A percentile compares a stretch with the other conserved stretches of the same genome.
These are phyloP conservation scores for Xylaria sp. DNA, from an alignment of 2,329 filamentous ascomycete genomes.

Conservation along the genomic window DNA sequence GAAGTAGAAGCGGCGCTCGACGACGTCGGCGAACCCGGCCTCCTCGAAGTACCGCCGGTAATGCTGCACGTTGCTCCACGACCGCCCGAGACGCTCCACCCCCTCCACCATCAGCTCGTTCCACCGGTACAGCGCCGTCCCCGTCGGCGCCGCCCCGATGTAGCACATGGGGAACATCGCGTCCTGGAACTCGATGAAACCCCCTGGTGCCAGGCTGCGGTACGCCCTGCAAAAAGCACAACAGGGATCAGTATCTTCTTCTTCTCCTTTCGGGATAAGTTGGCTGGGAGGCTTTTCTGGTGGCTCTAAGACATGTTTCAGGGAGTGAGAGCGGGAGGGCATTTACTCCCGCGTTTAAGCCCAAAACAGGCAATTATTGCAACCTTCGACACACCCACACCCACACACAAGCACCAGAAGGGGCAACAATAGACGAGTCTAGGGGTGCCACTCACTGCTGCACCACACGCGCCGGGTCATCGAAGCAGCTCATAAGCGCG, in stretches of 20 bases:
- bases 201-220: slow-evolving; percentile 43
- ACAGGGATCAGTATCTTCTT: too few relatives aligned
- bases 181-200: slow-evolving; percentile 43
- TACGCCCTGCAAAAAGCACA: too few relatives aligned
- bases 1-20: slow-evolving; percentile 36
- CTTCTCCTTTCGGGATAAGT: too few relatives aligned
- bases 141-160: slow-evolving; percentile 37
- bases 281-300: too few relatives aligned
- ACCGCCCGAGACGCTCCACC: slow-evolving; percentile 30
- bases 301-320: too few relatives aligned
- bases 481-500: slow-evolving; percentile 52
- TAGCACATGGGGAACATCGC: slow-evolving; percentile 35
- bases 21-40: slow-evolving; percentile 37
- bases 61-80: slow-evolving; percentile 34
- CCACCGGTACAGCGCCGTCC: slow-evolving; percentile 38
- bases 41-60: slow-evolving; percentile 36
- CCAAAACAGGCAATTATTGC: too few relatives aligned
- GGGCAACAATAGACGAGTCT: too few relatives aligned
- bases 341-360: too few relatives aligned
- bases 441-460: too few relatives aligned
- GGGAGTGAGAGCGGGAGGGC: too few relatives aligned
- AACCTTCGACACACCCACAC: too few relatives aligned
- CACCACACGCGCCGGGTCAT: slow-evolving; percentile 52
- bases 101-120: slow-evolving; percentile 39
- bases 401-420: too few relatives aligned